Conservation (phyloP, 208 protist species). For the Leishmania tropica region DNA sequence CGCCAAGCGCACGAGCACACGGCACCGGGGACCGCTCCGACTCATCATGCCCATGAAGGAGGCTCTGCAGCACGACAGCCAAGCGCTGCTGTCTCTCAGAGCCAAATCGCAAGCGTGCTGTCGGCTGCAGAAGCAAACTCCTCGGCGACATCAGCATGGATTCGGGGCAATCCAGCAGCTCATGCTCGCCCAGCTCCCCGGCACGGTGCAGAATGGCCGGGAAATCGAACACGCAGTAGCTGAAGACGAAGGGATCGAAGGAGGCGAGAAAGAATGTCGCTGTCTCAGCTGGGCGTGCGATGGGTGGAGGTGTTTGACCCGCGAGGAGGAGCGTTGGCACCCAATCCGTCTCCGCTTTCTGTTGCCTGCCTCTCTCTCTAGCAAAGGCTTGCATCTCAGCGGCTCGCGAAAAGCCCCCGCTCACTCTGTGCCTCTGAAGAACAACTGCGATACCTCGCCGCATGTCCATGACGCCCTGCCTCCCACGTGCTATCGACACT, state of each 20-base stretch:
- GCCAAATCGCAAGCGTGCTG: constrained; percentile 13
- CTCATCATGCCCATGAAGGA: constrained; percentile 39
- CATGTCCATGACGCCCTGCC: not conserved
- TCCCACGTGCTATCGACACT: not conserved
- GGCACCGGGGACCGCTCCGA: constrained; percentile 16
- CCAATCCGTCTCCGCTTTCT: no score
- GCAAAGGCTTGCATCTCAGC: no score
- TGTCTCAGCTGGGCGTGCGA: constrained; percentile 33
- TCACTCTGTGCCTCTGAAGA: no score
- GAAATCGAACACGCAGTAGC: constrained; percentile 51
- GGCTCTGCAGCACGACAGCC: constrained; percentile 9
- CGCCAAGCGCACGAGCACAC: not conserved
- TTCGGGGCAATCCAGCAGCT: constrained; percentile 11
- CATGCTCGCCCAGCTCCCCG: not conserved
- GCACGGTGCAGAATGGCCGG: constrained; percentile 29
- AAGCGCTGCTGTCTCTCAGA: constrained; percentile 15
- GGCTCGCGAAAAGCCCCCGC: not conserved
- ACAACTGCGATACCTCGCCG: not conserved
- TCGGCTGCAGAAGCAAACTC: constrained; percentile 18
- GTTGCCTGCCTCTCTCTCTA: not conserved
- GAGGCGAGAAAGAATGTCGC: constrained; percentile 22
- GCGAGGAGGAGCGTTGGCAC: constrained; percentile 8
- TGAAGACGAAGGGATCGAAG: constrained; percentile 41
- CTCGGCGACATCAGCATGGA: constrained; percentile 33
- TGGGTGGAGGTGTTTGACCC: constrained; percentile 16